Conservation (phyloP, 371 early-diverging fungal genomes). For the Apophysomyces trapeziformis region DNA sequence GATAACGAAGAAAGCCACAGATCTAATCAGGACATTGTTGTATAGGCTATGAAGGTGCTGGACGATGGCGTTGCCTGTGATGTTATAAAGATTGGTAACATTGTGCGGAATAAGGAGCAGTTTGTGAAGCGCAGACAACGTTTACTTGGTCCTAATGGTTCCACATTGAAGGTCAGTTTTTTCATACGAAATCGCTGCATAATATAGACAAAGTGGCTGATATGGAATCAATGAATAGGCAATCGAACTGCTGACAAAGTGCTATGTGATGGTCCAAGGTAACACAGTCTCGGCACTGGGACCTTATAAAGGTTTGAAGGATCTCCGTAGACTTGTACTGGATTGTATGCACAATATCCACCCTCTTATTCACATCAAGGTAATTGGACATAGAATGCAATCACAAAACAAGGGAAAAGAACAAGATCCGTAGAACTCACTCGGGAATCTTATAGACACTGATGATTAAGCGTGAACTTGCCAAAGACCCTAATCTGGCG, state of each 20-base stretch:
- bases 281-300: slow-evolving; percentile 98
- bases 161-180: slow-evolving; percentile 82
- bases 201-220: slow-evolving; percentile 12
- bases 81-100: slow-evolving; percentile 96
- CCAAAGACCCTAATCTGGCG: slow-evolving; percentile 94
- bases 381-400: slow-evolving; percentile 22
- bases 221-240: slow-evolving; percentile 54
- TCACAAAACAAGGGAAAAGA: no score
- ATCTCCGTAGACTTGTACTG: slow-evolving; percentile 88
- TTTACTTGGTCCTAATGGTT: slow-evolving; percentile 97
- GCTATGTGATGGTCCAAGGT: slow-evolving; percentile 98
- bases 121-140: slow-evolving; percentile 98
- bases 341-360: slow-evolving; percentile 99
- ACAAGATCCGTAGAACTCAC: no score
- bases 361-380: slow-evolving; percentile 99
- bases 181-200: neutral
- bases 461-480: slow-evolving; percentile 98
- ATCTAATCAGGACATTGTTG: neutral
- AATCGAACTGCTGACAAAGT: slow-evolving; percentile 95
- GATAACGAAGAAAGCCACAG: no score
- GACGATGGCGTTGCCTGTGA: slow-evolving; percentile 96
- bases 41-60: slow-evolving; percentile 84
- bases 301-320: slow-evolving; percentile 89
- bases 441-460: slow-evolving; percentile 64
- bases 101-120: slow-evolving; percentile 94